Percentiles rank a stretch among this genome's conserved stretches.
phyloP scores from a whole-genome alignment of 805 yeast genomes.

The Myxozyma nipponensis region DNA sequence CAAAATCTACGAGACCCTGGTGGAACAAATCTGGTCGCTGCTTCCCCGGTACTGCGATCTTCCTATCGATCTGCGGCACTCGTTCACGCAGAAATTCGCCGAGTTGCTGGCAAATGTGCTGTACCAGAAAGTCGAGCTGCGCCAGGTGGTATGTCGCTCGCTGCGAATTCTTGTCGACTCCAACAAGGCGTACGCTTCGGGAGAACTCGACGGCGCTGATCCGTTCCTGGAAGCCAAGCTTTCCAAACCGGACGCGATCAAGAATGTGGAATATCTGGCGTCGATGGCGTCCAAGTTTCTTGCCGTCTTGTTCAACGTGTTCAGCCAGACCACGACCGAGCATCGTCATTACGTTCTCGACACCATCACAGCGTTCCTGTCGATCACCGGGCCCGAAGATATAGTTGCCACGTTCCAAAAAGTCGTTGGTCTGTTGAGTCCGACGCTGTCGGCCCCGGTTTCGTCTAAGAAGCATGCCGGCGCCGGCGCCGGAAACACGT shows the following conservation, averaged over 20 bases:
- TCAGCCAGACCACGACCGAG: slow-evolving; percentile 81
- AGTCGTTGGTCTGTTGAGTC: slow-evolving; percentile 73
- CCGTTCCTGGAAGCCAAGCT: slow-evolving; percentile 55
- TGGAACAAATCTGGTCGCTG: slow-evolving; percentile 89
- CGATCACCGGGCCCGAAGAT: slow-evolving; percentile 55
- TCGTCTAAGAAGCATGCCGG: slow-evolving; percentile 38
- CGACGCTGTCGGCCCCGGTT: slow-evolving; percentile 48
- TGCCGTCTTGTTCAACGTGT: slow-evolving; percentile 87
- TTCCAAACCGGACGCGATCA: slow-evolving; percentile 51
- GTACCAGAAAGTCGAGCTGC: slow-evolving; percentile 68
- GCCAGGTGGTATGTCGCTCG: slow-evolving; percentile 81
- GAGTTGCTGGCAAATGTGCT: slow-evolving; percentile 66
- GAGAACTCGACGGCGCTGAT: slow-evolving; percentile 55
- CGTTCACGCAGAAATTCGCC: slow-evolving; percentile 77
- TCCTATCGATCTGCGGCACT: slow-evolving; percentile 63
- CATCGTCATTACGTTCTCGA: slow-evolving; percentile 81
- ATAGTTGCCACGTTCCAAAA: slow-evolving; percentile 75
- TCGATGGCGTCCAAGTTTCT: slow-evolving; percentile 64
- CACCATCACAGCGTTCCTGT: slow-evolving; percentile 75
- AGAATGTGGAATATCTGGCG: slow-evolving; percentile 60
- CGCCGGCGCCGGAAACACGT: slow-evolving; percentile 33
- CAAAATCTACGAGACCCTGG: slow-evolving; percentile 77
- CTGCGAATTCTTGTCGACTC: slow-evolving; percentile 75
- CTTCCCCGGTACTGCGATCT: slow-evolving; percentile 85
- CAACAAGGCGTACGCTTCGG: slow-evolving; percentile 56